Conservation (phyloP, 305 asterid species). For the Fraxinus baroniana region DNA sequence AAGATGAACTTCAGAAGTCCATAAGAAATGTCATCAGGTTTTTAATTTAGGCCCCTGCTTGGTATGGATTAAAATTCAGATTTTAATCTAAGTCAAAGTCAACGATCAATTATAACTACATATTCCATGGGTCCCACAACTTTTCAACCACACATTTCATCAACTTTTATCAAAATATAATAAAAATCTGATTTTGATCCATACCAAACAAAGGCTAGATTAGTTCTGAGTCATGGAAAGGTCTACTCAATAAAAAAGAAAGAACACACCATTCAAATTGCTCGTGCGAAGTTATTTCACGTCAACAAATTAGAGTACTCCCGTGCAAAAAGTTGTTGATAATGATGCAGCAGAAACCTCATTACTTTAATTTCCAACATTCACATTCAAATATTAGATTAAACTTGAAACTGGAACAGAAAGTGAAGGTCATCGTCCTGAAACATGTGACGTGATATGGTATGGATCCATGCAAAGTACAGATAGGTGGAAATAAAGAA, state of each 20-base stretch:
- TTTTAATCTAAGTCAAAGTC: too few species aligned
- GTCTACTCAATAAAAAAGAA: not conserved
- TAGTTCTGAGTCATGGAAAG: not conserved
- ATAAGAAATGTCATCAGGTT: not conserved
- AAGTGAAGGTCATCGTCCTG: not conserved
- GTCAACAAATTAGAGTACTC: not conserved
- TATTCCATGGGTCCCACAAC: too few species aligned
- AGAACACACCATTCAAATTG: not conserved
- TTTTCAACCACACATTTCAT: too few species aligned
- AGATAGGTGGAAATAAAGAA: not conserved
- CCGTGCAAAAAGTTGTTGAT: not conserved
- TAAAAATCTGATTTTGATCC: too few species aligned
- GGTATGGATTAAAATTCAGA: too few species aligned
- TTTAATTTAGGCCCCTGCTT: too few species aligned
- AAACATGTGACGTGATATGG: not conserved
- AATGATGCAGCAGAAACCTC: not conserved
- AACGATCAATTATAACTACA: too few species aligned
- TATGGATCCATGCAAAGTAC: not conserved
- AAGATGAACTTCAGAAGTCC: not conserved
- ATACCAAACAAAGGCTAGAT: too few species aligned
- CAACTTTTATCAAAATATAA: too few species aligned
- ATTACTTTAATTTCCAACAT: not conserved
- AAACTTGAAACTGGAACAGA: not conserved
- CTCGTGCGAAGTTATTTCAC: not conserved
- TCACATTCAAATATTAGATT: not conserved